Evolutionary conservation across 2,329 filamentous ascomycete genomes (phyloP), one percentile per base, ranked within the genome.

Genomic region (Alternaria arbusti): DNA sequence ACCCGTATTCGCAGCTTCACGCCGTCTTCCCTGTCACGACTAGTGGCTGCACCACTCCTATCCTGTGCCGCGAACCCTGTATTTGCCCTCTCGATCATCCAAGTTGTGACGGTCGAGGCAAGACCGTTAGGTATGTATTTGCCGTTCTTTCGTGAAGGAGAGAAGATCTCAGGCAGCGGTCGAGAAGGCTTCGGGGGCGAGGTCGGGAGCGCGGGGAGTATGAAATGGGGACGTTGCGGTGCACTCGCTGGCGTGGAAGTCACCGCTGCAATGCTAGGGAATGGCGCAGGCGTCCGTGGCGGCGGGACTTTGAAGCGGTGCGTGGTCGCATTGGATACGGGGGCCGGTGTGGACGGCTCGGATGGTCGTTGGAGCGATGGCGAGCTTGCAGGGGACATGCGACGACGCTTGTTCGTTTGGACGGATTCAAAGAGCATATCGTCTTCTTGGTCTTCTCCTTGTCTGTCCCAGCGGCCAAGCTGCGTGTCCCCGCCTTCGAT

Each of bases 81-180:
- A 46, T 70, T 71, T 9, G 77, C 77, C 4, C 74, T 67, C 40
- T 86, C 84, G 15, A 87, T 74, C 12, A 88, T 77, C 85, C 85
- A 87, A 15, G 80, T 76, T 52, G 84, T 81, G 28, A 86, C 72
- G 51, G 81, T 83, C 1, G 81, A 79, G 4, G 86, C 86, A 57
- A 86, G 75, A 2, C 86, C 86, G 4, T 81, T 80, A 2, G 82
- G 75, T 0, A 86, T 49, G 65, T 84, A 87, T 67, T 84, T 84
- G 64, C 84, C 80, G 0, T 81, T 82, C 62, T 82, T 82, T 25
- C 84, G 80, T 50, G 84, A 83, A 1, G 86, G 86, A 0, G 85
- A 87, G 73, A 88, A 88, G 43, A 83, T 80, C 44, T 86, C 83
- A 1, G 86, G 85, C 0, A 85, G 75, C 0, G 84, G 84, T 5